Evolutionary conservation across 257 asterid species (phyloP).

Genomic region (Ophiorrhiza pumila): DNA sequence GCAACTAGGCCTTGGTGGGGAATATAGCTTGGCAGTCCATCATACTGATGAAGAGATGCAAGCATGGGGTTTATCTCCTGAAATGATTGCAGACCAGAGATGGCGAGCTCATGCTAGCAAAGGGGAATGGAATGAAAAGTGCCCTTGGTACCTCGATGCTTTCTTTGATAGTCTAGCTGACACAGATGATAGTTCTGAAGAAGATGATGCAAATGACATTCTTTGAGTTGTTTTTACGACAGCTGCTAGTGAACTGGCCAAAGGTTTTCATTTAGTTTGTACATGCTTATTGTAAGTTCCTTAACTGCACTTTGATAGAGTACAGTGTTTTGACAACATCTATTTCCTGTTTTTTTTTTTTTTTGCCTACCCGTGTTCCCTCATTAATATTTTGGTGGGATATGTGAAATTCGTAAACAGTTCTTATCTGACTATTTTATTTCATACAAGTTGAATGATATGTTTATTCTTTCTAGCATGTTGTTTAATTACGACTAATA

Average conservation of each 20-base stretch:
- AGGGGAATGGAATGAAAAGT: constrained; percentile 35
- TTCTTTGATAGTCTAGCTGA: constrained; percentile 34
- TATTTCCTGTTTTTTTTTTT: neutral
- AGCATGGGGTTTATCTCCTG: constrained; percentile 41
- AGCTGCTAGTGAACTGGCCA: neutral
- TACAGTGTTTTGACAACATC: neutral
- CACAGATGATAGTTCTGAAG: constrained; percentile 26
- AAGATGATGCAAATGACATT: constrained; percentile 16
- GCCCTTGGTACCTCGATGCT: constrained; percentile 32
- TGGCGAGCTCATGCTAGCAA: constrained; percentile 34
- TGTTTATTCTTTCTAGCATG: neutral
- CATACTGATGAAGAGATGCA: constrained; percentile 41
- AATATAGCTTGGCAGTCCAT: constrained; percentile 42
- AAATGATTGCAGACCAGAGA: constrained; percentile 40
- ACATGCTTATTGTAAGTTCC: neutral
- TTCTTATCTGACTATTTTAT: neutral
- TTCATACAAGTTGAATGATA: neutral
- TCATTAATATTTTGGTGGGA: neutral
- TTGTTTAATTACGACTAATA: neutral
- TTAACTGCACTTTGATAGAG: neutral
- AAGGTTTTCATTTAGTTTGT: constrained; percentile 5
- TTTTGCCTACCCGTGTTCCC: neutral
- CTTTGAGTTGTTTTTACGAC: neutral
- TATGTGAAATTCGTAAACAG: neutral
- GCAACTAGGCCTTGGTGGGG: constrained; percentile 43